Conservation (phyloP, 1,284 basidiomycete genomes). For the Stereum hirsutum region DNA sequence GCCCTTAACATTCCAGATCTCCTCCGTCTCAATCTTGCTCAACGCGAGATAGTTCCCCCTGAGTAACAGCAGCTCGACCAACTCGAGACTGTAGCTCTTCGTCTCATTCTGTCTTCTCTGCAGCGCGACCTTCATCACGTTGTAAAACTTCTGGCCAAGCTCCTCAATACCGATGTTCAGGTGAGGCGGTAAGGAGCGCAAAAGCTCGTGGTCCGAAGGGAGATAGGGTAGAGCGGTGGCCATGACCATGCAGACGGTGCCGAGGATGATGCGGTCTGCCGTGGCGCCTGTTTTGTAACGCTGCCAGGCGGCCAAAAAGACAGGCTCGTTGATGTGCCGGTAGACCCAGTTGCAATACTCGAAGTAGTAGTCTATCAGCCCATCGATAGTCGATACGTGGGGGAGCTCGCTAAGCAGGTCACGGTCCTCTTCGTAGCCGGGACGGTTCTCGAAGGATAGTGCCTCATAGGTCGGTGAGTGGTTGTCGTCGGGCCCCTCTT, state of each 20-base stretch:
- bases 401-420: conserved; percentile 65
- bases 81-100: conserved; percentile 60
- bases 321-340: conserved; percentile 56
- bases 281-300: conserved; percentile 58
- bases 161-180: conserved; percentile 46
- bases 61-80: conserved; percentile 64
- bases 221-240: conserved; percentile 65
- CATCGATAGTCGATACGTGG: conserved; percentile 55
- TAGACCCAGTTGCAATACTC: conserved; percentile 82
- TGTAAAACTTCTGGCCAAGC: conserved; percentile 53
- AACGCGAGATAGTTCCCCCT: conserved; percentile 63
- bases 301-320: conserved; percentile 57
- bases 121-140: conserved; percentile 57
- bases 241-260: conserved; percentile 62
- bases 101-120: conserved; percentile 50
- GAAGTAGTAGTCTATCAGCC: conserved; percentile 66
- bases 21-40: conserved; percentile 65
- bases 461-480: conserved; percentile 2
- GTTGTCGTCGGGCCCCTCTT: conserved; percentile 33
- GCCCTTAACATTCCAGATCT: conserved; percentile 66
- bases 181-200: conserved; percentile 31
- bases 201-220: conserved; percentile 50
- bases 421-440: conserved; percentile 52
- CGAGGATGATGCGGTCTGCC: conserved; percentile 59
- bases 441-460: conserved; percentile 7